phyloP scores from a whole-genome alignment of 768 basidiomycete genomes.

The Plicaturopsis crispa region DNA sequence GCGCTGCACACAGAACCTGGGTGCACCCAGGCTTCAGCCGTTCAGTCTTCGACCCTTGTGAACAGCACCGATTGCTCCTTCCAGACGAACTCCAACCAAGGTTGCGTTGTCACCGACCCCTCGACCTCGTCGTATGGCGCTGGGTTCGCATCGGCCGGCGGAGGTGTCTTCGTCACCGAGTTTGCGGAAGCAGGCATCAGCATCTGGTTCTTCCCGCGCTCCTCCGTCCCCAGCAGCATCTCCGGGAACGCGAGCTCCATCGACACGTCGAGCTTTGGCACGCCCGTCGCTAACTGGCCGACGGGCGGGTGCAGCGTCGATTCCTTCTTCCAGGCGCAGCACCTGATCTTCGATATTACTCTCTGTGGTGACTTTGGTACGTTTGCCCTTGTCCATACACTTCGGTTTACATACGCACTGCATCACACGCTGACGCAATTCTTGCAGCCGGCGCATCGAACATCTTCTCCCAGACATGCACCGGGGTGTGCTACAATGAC shows the following conservation, averaged over 20 bases:
- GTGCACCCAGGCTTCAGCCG: conserved; percentile 42
- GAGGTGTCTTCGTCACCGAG: conserved; percentile 74
- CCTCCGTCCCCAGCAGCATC: conserved; percentile 38
- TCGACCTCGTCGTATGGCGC: conserved; percentile 52
- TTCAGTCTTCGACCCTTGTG: conserved; percentile 43
- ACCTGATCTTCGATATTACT: conserved; percentile 69
- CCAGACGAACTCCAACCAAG: conserved; percentile 47
- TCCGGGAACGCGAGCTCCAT: conserved; percentile 41
- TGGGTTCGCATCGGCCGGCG: conserved; percentile 56
- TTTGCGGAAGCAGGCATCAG: conserved; percentile 58
- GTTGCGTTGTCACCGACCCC: conserved; percentile 57
- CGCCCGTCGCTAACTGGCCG: conserved; percentile 66
- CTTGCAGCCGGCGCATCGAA: conserved; percentile 35
- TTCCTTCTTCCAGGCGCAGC: conserved; percentile 52
- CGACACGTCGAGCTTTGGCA: conserved; percentile 51
- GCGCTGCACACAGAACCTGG: conserved; percentile 65
- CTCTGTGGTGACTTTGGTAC: conserved; percentile 46
- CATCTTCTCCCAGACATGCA: conserved; percentile 54
- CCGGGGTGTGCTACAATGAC: conserved; percentile 61
- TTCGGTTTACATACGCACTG: not conserved
- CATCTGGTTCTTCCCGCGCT: conserved; percentile 58
- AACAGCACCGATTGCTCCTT: conserved; percentile 55
- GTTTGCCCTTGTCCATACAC: conserved; percentile 16
- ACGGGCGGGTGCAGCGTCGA: conserved; percentile 44
- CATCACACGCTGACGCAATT: conserved; percentile 6